These are phyloP conservation scores for Monosporascus sp. DNA, from an alignment of 2,329 filamentous ascomycete genomes.

Conservation along the genomic window DNA sequence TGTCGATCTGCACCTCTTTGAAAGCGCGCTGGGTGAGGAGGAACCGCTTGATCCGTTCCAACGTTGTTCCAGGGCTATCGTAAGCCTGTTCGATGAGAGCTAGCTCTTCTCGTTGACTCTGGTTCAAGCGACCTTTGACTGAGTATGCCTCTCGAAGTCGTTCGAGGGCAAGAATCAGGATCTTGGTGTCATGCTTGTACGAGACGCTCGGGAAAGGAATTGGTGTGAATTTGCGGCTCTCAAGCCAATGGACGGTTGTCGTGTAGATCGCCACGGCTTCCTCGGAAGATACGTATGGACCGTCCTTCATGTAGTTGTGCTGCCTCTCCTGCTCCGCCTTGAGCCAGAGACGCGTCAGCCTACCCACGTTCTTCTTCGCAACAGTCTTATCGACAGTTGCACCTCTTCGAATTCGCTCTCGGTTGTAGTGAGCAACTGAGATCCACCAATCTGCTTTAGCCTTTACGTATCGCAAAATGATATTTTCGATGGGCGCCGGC, in stretches of 20 bases:
- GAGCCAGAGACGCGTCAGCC: constrained; percentile 90
- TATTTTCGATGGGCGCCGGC: constrained; percentile 96
- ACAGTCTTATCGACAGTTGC: constrained; percentile 99
- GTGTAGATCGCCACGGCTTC: constrained; percentile 99
- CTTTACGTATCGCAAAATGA: constrained; percentile 97
- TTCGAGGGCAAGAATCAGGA: constrained; percentile 90
- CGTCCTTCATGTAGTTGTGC: constrained; percentile 99
- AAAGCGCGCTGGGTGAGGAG: constrained; percentile 94
- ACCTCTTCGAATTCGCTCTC: constrained; percentile 91
- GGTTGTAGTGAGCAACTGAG: constrained; percentile 97
- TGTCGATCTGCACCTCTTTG: constrained; percentile 98
- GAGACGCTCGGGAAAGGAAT: constrained; percentile 98
- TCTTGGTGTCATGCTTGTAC: constrained; percentile 99
- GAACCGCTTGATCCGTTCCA: constrained; percentile 96
- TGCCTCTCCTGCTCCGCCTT: constrained; percentile 98
- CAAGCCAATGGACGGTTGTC: constrained; percentile 96
- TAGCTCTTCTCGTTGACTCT: constrained; percentile 94
- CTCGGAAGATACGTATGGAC: constrained; percentile 95
- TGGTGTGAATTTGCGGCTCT: constrained; percentile 95
- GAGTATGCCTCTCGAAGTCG: constrained; percentile 92
- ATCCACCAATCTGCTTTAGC: constrained; percentile 99
- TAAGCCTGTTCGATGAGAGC: constrained; percentile 98
- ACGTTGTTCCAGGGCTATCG: constrained; percentile 90
- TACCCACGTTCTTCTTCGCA: constrained; percentile 96
- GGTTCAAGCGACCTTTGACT: constrained; percentile 92